Evolutionary conservation across 495 filamentous ascomycete species (phyloP).

Genomic region (Lentithecium fluviatile): DNA sequence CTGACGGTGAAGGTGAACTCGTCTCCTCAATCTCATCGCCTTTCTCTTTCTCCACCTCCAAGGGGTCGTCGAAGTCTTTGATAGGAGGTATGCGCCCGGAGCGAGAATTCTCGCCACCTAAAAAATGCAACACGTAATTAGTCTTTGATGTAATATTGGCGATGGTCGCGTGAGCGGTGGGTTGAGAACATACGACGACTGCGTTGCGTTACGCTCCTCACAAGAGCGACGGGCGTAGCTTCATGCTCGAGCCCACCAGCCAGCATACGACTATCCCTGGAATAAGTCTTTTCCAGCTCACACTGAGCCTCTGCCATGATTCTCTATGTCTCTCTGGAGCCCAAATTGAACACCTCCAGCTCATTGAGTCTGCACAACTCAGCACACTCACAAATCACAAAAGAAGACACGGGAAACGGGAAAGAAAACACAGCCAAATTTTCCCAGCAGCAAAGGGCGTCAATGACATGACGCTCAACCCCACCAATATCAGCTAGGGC

Average conservation of each 20-base stretch:
- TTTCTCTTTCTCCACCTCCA: not conserved
- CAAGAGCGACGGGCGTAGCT: slow-evolving; percentile 5
- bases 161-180: no score
- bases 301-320: not conserved
- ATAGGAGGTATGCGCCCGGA: not conserved
- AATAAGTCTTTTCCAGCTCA: slow-evolving; percentile 28
- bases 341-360: not conserved
- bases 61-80: not conserved
- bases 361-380: no score
- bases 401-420: not conserved
- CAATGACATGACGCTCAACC: not conserved
- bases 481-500: no score
- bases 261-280: slow-evolving; percentile 19
- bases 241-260: not conserved
- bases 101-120: not conserved
- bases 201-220: slow-evolving; percentile 1
- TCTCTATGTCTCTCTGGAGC: not conserved
- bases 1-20: slow-evolving; percentile 10
- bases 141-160: no score
- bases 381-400: no score
- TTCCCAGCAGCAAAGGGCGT: not conserved
- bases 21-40: slow-evolving; percentile 18
- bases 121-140: no score
- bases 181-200: slow-evolving; percentile 5
- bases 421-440: not conserved